Evolutionary conservation across 768 basidiomycete genomes (phyloP).

Genomic region (Cystobasidium ongulense): DNA sequence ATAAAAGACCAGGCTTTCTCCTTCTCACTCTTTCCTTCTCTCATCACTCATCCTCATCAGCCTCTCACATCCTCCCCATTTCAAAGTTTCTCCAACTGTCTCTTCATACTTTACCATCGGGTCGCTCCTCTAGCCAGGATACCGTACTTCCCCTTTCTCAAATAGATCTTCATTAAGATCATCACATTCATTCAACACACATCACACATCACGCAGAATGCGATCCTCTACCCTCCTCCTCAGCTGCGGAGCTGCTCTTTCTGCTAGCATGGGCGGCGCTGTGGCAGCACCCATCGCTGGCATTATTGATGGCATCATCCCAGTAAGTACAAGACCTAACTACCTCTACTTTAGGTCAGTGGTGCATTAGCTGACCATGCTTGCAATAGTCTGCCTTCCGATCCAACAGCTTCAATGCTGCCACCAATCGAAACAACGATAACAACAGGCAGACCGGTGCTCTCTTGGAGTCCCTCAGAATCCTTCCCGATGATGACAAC

Average conservation of each 20-base stretch:
- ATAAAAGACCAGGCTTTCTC: neutral
- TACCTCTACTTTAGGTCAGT: neutral
- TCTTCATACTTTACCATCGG: neutral
- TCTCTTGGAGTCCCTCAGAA: conserved; percentile 13
- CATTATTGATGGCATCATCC: neutral
- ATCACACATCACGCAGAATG: neutral
- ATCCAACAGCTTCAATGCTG: neutral
- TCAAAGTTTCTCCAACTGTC: neutral
- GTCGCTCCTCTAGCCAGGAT: neutral
- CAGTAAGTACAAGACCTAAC: neutral
- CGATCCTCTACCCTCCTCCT: neutral
- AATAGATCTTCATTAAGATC: neutral
- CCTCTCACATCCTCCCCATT: neutral
- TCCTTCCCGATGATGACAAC: conserved; percentile 26
- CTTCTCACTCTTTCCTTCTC: neutral
- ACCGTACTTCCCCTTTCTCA: neutral
- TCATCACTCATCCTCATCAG: neutral
- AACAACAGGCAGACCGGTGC: neutral
- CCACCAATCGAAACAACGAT: neutral
- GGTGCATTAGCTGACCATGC: neutral
- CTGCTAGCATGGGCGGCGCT: neutral
- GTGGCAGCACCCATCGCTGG: neutral
- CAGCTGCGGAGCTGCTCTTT: conserved; percentile 2
- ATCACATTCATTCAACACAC: neutral
- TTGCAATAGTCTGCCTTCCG: neutral